phyloP scores from a whole-genome alignment of 2,329 filamentous ascomycete species.

The Phialocephala sp. region DNA sequence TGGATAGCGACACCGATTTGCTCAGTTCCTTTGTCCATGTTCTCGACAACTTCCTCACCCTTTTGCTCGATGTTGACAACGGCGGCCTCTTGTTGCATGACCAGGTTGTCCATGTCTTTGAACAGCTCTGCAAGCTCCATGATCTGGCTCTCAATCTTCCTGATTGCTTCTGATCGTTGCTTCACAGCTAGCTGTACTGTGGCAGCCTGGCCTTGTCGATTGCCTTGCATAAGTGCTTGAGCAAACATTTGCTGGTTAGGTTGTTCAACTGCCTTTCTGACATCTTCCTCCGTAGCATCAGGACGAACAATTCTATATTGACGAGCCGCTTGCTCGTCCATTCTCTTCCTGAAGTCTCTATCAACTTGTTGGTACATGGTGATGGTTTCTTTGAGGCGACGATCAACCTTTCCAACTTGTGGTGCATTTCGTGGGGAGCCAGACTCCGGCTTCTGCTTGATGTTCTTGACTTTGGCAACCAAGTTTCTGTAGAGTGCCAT shows the following conservation, averaged over 20 bases:
- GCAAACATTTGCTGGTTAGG: slow-evolving; percentile 78
- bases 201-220: slow-evolving; percentile 80
- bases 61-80: slow-evolving; percentile 85
- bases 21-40: slow-evolving; percentile 84
- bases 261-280: slow-evolving; percentile 78
- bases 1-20: slow-evolving; percentile 82
- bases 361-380: slow-evolving; percentile 82
- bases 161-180: slow-evolving; percentile 82
- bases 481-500: slow-evolving; percentile 83
- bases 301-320: slow-evolving; percentile 91
- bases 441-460: slow-evolving; percentile 83
- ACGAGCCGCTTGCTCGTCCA: slow-evolving; percentile 82
- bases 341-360: slow-evolving; percentile 77
- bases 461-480: slow-evolving; percentile 76
- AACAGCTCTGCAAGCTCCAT: slow-evolving; percentile 86
- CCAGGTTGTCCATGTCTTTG: slow-evolving; percentile 84
- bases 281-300: slow-evolving; percentile 78
- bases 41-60: slow-evolving; percentile 82
- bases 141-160: slow-evolving; percentile 92
- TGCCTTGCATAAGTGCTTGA: slow-evolving; percentile 82
- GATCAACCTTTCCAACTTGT: slow-evolving; percentile 82
- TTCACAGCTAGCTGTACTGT: slow-evolving; percentile 80
- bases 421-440: slow-evolving; percentile 74
- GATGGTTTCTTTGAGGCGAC: slow-evolving; percentile 80
- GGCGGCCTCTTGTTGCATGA: slow-evolving; percentile 83